phyloP scores from a whole-genome alignment of 140 eudicot species.

The Flaveria floridana region DNA sequence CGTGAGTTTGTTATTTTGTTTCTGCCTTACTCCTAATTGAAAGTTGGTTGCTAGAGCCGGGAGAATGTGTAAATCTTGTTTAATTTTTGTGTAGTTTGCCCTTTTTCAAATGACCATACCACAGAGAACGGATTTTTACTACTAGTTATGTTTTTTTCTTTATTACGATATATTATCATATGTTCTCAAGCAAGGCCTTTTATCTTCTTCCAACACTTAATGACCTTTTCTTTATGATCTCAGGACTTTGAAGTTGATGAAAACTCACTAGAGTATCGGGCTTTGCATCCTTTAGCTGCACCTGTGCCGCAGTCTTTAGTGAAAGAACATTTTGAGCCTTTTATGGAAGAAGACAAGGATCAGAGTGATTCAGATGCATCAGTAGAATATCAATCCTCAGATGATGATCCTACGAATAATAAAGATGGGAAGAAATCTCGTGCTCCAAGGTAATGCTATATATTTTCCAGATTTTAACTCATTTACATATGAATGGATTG shows the following conservation, averaged over 20 bases:
- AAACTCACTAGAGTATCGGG: constrained; percentile 62
- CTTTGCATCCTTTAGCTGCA: constrained; percentile 80
- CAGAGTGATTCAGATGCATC: constrained; percentile 55
- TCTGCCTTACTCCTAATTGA: not conserved
- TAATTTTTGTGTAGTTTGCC: not conserved
- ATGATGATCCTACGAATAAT: constrained; percentile 42
- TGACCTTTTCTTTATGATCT: not conserved
- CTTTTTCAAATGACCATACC: not conserved
- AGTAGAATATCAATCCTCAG: constrained; percentile 42
- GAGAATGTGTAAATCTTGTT: not conserved
- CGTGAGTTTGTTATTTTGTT: not conserved
- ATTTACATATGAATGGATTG: not conserved
- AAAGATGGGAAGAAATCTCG: constrained; percentile 44
- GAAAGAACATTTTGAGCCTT: constrained; percentile 78
- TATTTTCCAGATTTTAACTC: not conserved
- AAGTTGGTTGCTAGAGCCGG: not conserved
- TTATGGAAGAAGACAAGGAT: constrained; percentile 49
- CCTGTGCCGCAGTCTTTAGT: constrained; percentile 62
- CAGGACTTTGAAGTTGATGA: constrained; percentile 91
- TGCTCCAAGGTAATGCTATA: constrained; percentile 55
- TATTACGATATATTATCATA: not conserved
- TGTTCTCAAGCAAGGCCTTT: not conserved
- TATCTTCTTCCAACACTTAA: not conserved
- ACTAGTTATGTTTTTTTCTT: not conserved
- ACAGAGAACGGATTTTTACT: not conserved